Evolutionary conservation across 805 yeast species (phyloP), one percentile per base, ranked within the genome.

Genomic region (Saturnispora besseyi): DNA sequence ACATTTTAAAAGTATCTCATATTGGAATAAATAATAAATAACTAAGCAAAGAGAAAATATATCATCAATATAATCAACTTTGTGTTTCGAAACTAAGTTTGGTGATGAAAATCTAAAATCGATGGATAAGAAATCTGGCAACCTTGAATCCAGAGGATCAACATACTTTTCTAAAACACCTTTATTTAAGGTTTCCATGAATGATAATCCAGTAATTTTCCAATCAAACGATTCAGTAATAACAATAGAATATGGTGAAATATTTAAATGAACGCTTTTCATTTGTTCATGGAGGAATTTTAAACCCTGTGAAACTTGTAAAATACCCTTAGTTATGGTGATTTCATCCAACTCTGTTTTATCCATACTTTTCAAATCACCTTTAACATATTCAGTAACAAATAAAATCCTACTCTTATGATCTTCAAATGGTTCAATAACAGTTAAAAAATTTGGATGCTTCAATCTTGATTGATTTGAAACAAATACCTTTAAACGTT

Each of bases 381-480:
- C 60, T 7, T 61, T 72, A 6, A 93, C 82, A 32, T 82, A 78
- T 63, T 93, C 99, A 0, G 95, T 80, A 11, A 85, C 99, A 69
- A 93, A 91, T 49, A 84, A 62, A 56, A 90, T 75, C 51, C 87
- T 78, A 55, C 78, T 76, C 55, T 83, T 82, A 34, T 91, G 85
- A 56, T 89, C 95, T 64, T 93, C 98, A 53, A 90, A 66, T 0
- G 95, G 96, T 62, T 95, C 99, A 34, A 87, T 78, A 2, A 93
- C 73, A 1, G 89, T 82, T 43, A 93, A 67, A 28, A 93, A 74
- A 55, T 88, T 82, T 0, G 99, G 99, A 63, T 93, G 99, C 57
- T 89, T 84, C 57, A 93, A 70, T 61, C 83, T 85, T 15, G 95
- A 79, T 61, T 90, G 68, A 54, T 84, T 82, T 22, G 78, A 68